These are phyloP conservation scores for Neurospora sp. DNA, from an alignment of 2,329 filamentous ascomycete genomes.

Conservation along the genomic window DNA sequence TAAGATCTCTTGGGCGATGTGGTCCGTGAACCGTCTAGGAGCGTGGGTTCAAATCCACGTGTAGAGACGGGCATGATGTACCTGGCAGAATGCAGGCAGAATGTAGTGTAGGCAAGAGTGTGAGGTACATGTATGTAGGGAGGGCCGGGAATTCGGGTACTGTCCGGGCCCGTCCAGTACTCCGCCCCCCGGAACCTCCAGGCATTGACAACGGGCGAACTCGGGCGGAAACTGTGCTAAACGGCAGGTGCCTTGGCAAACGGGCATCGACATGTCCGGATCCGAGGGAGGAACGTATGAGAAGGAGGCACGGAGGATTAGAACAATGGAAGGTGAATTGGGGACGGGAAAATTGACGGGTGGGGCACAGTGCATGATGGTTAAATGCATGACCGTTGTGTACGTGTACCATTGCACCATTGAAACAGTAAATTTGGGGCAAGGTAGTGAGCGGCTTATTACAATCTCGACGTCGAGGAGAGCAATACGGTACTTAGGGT, in stretches of 20 bases:
- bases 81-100: background rate
- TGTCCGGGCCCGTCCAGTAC: too few relatives aligned
- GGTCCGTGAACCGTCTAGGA: background rate
- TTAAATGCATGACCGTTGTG: background rate
- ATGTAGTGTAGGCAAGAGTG: background rate
- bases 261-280: background rate
- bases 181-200: background rate
- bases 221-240: background rate
- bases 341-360: background rate
- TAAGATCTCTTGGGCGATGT: background rate
- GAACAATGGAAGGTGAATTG: background rate
- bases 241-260: background rate
- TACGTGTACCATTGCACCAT: background rate
- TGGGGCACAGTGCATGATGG: background rate
- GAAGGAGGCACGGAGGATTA: background rate
- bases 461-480: too few relatives aligned
- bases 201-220: background rate
- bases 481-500: background rate
- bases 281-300: background rate
- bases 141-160: background rate
- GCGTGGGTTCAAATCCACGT: background rate
- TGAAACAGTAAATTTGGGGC: background rate
- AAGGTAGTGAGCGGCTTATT: too few relatives aligned
- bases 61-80: background rate
- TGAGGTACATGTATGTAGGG: too few relatives aligned